A percentile compares a stretch with the other conserved stretches of the same genome.
These are phyloP conservation scores for Phoenix roebelenii DNA, from an alignment of 176 grass and related monocot genomes.

Conservation along the genomic window DNA sequence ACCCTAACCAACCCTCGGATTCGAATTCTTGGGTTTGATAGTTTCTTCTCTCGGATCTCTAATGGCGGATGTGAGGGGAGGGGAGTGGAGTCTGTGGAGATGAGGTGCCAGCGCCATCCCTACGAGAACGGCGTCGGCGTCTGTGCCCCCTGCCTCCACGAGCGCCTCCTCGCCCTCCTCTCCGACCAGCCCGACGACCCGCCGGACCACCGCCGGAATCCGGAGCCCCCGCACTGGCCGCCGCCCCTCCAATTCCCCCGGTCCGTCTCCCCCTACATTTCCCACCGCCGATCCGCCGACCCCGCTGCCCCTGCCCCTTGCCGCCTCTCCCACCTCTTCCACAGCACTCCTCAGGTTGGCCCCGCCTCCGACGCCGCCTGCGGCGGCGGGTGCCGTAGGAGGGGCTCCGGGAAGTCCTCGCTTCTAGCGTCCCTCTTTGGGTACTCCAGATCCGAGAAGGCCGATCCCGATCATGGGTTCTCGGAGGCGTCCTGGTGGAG, in stretches of 20 bases:
- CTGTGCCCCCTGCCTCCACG: slow-evolving; percentile 65
- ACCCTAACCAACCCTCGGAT: no score
- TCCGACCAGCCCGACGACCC: slow-evolving; percentile 21
- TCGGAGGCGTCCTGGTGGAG: slow-evolving; percentile 25
- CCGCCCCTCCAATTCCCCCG: slow-evolving; percentile 24
- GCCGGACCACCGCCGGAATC: slow-evolving; percentile 9
- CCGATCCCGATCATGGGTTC: not conserved
- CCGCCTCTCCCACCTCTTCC: slow-evolving; percentile 29
- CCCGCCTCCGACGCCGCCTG: slow-evolving; percentile 24
- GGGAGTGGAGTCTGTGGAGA: slow-evolving; percentile 1
- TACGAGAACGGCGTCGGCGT: slow-evolving; percentile 56
- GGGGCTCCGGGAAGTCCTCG: slow-evolving; percentile 3
- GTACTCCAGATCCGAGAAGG: slow-evolving; percentile 3
- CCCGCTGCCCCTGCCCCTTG: slow-evolving; percentile 15
- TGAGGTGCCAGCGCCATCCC: slow-evolving; percentile 80
- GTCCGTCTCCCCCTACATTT: slow-evolving; percentile 23
- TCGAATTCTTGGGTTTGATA: no score
- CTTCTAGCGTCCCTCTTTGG: not conserved
- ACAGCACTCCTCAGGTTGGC: slow-evolving; percentile 54
- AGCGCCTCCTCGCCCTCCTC: slow-evolving; percentile 56
- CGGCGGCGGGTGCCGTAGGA: not conserved
- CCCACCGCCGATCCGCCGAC: slow-evolving; percentile 1
- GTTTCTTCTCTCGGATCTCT: no score
- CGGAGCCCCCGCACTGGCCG: not conserved
- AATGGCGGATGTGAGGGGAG: slow-evolving; percentile 1